Evolutionary conservation across 2,329 filamentous ascomycete genomes (phyloP), one percentile per base, ranked within the genome.

Genomic region (Pyrenophora tritici-repentis): DNA sequence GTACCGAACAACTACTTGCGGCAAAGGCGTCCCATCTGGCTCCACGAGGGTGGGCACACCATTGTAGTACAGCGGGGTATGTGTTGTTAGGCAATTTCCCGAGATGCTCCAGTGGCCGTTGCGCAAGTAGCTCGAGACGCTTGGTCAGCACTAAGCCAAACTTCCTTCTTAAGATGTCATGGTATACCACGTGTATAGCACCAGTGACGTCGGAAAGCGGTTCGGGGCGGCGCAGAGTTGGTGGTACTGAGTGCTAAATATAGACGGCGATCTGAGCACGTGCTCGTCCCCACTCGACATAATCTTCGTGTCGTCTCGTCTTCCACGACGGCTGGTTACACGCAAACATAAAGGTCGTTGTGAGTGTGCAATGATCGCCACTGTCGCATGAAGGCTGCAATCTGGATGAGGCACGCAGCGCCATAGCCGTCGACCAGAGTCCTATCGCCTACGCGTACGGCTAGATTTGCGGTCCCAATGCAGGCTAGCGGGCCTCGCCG

Each of bases 341-440:
- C 41, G 38, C 36, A 33, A 14, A 29, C 48, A 36, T 5, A 42
- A 36, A 22, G 40, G 14, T 36, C 40, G 24, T 12, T 12, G 34
- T 32, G 42, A 36, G 31, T 24, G 34, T 41, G 37, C 46, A 38
- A 50, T 33, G 46, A 47, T 52, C 40, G 55, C 53, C 56, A 51
- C 46, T 32, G 34, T 36, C 35, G 50, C 51, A 54, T 55, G 44
- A 50, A 43, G 50, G 40, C 22, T 42, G 51, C 59, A 66, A 59
- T 65, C 42, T 67, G 61, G 64, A 42, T 68, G 65, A 66, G 66
- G 61, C 53, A 50, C 41, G 37, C 45, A 53, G 53, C 60, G 54
- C 60, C 59, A 55, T 40, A 47, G 48, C 44, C 55, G 49, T 48
- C 53, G 47, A 49, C 48, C 53, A 38, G 32, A 49, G 50, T 53